These are phyloP conservation scores for Aspergillus sparsus DNA, from an alignment of 495 filamentous ascomycete species.

Conservation along the genomic window DNA sequence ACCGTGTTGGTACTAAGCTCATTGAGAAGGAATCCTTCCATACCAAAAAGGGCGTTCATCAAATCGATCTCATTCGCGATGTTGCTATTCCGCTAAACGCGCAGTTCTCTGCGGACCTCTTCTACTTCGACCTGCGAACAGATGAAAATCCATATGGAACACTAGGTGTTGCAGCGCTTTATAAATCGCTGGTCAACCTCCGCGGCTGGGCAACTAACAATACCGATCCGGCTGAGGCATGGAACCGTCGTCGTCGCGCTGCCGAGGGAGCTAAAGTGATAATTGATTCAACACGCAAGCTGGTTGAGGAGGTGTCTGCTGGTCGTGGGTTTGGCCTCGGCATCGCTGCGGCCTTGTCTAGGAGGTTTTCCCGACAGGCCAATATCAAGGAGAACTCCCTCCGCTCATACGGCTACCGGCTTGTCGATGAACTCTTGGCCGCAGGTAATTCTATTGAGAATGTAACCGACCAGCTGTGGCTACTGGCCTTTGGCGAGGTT, in stretches of 20 bases:
- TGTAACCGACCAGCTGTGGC: background rate
- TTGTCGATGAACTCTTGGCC: background rate
- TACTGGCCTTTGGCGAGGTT: background rate
- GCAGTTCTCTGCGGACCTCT: background rate
- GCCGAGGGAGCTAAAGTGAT: background rate
- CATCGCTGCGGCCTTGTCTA: no score
- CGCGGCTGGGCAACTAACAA: background rate
- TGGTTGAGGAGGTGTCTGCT: background rate
- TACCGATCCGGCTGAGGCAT: background rate
- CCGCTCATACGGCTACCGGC: background rate
- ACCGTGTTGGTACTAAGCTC: no score
- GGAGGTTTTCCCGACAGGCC: background rate
- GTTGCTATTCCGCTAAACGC: background rate
- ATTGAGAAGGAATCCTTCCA: no score
- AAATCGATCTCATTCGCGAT: background rate
- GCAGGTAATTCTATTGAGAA: background rate
- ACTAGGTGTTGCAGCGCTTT: background rate
- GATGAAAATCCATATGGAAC: background rate
- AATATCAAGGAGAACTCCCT: background rate
- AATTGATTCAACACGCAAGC: background rate
- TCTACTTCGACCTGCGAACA: background rate
- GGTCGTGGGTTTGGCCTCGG: no score
- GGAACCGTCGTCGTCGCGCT: constrained; percentile 1
- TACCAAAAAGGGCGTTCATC: no score
- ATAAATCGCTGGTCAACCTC: background rate